phyloP scores from a whole-genome alignment of 352 stramenopile species.

The Phytophthora sp. region DNA sequence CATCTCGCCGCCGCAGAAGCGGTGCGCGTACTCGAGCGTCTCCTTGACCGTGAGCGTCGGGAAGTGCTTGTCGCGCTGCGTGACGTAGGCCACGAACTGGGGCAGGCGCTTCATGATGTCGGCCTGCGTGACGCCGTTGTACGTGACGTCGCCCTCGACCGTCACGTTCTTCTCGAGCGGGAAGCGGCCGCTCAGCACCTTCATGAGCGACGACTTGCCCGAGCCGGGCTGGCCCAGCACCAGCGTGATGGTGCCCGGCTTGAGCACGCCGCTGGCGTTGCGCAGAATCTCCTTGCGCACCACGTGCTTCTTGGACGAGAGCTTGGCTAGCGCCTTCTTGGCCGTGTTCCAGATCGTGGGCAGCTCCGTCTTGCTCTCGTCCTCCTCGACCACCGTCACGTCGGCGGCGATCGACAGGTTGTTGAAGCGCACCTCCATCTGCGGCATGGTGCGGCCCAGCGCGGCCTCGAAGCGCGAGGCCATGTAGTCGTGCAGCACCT shows the following conservation, averaged over 20 bases:
- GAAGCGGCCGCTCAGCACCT: constrained; percentile 45
- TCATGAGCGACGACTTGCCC: constrained; percentile 34
- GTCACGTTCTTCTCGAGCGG: constrained; percentile 42
- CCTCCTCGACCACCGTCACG: constrained; percentile 25
- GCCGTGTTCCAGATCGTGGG: constrained; percentile 52
- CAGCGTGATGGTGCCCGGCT: constrained; percentile 39
- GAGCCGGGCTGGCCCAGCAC: constrained; percentile 29
- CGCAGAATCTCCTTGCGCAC: constrained; percentile 56
- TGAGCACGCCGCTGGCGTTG: constrained; percentile 51
- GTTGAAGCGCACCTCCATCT: constrained; percentile 47
- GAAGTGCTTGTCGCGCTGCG: constrained; percentile 92
- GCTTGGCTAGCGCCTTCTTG: constrained; percentile 36
- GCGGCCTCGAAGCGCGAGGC: constrained; percentile 34
- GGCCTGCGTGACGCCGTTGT: constrained; percentile 45
- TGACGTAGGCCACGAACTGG: constrained; percentile 52
- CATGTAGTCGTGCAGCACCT: constrained; percentile 46
- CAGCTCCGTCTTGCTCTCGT: constrained; percentile 30
- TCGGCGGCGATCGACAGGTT: constrained; percentile 33
- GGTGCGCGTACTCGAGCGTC: constrained; percentile 55
- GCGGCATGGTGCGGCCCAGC: constrained; percentile 45
- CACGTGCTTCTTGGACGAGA: constrained; percentile 47
- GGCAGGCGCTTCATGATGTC: constrained; percentile 38
- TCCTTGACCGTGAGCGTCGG: constrained; percentile 28
- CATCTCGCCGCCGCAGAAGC: constrained; percentile 60
- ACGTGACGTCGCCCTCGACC: constrained; percentile 48